phyloP scores from a whole-genome alignment of 2,329 filamentous ascomycete species.

The Trichoderma koningiopsis region DNA sequence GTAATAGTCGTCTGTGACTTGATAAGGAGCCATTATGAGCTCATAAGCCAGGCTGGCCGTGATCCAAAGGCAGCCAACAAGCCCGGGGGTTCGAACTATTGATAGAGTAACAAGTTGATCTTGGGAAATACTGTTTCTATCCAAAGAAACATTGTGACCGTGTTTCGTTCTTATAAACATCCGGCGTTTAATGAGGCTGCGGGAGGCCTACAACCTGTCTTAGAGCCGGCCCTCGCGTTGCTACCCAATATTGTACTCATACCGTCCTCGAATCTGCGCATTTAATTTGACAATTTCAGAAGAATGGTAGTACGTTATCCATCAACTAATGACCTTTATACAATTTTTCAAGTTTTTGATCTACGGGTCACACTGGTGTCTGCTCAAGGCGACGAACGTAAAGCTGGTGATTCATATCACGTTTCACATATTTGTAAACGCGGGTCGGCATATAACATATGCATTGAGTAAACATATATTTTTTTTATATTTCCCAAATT shows the following conservation, averaged over 20 bases:
- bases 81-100: too few species aligned
- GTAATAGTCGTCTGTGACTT: constrained; percentile 1
- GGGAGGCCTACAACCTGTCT: not conserved
- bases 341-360: too few species aligned
- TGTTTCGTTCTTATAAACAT: too few species aligned
- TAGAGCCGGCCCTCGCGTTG: not conserved
- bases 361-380: too few species aligned
- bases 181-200: not conserved
- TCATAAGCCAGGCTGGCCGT: too few species aligned
- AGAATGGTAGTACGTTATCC: too few species aligned
- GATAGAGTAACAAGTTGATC: too few species aligned
- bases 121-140: too few species aligned
- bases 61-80: too few species aligned
- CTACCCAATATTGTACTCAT: not conserved
- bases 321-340: not conserved
- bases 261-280: too few species aligned
- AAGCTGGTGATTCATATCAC: not conserved
- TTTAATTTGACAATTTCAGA: too few species aligned
- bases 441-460: not conserved
- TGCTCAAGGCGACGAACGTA: not conserved
- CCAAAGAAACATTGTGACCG: too few species aligned
- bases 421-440: not conserved
- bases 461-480: not conserved
- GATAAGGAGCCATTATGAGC: not conserved
- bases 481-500: constrained; percentile 6